Evolutionary conservation across 495 filamentous ascomycete species (phyloP).

Genomic region (Penicillium flavigenum): DNA sequence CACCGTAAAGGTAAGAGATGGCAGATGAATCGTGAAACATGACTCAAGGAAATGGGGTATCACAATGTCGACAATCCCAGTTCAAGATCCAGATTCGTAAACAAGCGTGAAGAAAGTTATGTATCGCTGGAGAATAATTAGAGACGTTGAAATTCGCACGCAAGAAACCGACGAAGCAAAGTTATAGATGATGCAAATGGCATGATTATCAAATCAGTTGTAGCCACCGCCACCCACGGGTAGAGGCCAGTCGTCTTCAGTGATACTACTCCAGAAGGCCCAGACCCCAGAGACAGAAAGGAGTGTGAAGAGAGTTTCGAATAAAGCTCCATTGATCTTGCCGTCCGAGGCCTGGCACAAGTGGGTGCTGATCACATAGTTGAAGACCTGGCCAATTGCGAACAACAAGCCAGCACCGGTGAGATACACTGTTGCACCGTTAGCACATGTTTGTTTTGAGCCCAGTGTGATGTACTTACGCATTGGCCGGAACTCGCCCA

Average conservation of each 20-base stretch:
- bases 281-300: slow-evolving; percentile 78
- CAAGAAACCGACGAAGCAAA: slow-evolving; percentile 11
- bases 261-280: slow-evolving; percentile 98
- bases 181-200: slow-evolving; percentile 1
- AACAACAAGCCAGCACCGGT: slow-evolving; percentile 73
- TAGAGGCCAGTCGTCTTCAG: slow-evolving; percentile 97
- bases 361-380: slow-evolving; percentile 88
- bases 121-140: slow-evolving; percentile 21
- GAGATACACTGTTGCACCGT: slow-evolving; percentile 64
- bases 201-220: slow-evolving; percentile 35
- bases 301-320: slow-evolving; percentile 90
- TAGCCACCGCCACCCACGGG: slow-evolving; percentile 50
- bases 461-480: slow-evolving; percentile 47
- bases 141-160: slow-evolving; percentile 15
- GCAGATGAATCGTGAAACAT: slow-evolving; percentile 34
- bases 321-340: slow-evolving; percentile 89
- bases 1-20: slow-evolving; percentile 13
- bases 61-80: slow-evolving; percentile 29
- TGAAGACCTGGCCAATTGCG: slow-evolving; percentile 89
- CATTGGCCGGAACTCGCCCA: slow-evolving; percentile 88
- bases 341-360: slow-evolving; percentile 78
- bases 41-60: slow-evolving; percentile 31
- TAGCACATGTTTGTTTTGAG: slow-evolving; percentile 15
- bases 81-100: slow-evolving; percentile 20
- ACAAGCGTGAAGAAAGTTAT: slow-evolving; percentile 20